Conservation (phyloP, 2,329 filamentous ascomycete genomes). For the Trichoderma hamatum region DNA sequence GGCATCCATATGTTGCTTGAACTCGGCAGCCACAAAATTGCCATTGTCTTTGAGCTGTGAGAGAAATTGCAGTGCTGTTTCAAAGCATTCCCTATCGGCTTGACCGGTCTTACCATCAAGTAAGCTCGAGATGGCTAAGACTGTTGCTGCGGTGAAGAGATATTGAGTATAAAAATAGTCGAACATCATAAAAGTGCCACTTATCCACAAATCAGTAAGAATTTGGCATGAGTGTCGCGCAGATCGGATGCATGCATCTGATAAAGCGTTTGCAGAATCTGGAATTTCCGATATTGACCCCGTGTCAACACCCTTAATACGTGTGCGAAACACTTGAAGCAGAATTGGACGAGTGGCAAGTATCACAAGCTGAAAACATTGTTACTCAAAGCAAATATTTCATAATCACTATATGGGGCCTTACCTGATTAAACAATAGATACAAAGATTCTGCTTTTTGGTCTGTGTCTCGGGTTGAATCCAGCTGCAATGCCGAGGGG, state of each 20-base stretch:
- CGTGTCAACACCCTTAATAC: background rate
- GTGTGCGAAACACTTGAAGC: background rate
- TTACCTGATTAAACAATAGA: background rate
- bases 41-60: slow-evolving; percentile 45
- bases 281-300: background rate
- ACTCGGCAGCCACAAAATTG: slow-evolving; percentile 47
- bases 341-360: background rate
- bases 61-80: background rate
- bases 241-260: background rate
- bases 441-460: background rate
- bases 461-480: background rate
- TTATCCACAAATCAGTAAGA: slow-evolving; percentile 49
- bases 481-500: background rate
- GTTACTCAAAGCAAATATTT: background rate
- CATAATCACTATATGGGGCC: no score
- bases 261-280: background rate
- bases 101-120: background rate
- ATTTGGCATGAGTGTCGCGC: slow-evolving; percentile 30
- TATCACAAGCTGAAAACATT: background rate
- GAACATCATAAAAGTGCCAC: slow-evolving; percentile 50
- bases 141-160: slow-evolving; percentile 50
- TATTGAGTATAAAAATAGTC: slow-evolving; percentile 53
- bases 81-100: background rate
- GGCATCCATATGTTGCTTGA: slow-evolving; percentile 46
- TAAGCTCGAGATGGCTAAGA: slow-evolving; percentile 48